phyloP scores from a whole-genome alignment of 2,329 filamentous ascomycete genomes.

The Cladosporium sp. region DNA sequence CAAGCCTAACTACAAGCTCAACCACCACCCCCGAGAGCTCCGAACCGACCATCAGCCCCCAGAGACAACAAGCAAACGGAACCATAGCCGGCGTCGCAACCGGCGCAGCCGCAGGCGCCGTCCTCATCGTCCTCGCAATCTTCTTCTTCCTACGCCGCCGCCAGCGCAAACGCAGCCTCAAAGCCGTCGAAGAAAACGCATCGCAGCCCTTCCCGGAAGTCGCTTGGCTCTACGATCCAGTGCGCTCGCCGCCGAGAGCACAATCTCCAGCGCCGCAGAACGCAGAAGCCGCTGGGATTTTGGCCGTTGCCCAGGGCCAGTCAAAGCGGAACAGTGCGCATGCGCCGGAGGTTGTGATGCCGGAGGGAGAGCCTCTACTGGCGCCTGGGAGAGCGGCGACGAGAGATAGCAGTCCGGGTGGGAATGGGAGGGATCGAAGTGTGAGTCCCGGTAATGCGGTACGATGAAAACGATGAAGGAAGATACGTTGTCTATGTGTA shows the following conservation, averaged over 20 bases:
- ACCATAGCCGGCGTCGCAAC: constrained; percentile 28
- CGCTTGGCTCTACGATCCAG: constrained; percentile 27
- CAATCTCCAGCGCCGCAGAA: neutral
- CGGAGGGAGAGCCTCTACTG: constrained; percentile 10
- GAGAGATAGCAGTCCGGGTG: constrained; percentile 12
- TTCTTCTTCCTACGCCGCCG: constrained; percentile 24
- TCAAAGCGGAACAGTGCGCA: constrained; percentile 6
- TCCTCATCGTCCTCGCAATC: constrained; percentile 22
- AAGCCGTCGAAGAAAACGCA: constrained; percentile 3
- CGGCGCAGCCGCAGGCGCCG: constrained; percentile 24
- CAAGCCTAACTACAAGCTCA: constrained; percentile 5
- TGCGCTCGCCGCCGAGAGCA: constrained; percentile 11
- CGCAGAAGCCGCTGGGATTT: neutral
- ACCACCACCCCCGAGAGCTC: constrained; percentile 2
- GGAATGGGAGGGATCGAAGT: neutral
- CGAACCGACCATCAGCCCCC: constrained; percentile 6
- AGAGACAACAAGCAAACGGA: constrained; percentile 23
- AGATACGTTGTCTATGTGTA: neutral
- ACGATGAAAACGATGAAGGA: neutral
- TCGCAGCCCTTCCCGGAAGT: constrained; percentile 23
- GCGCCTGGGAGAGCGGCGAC: constrained; percentile 12
- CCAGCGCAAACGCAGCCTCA: constrained; percentile 19
- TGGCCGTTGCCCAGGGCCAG: neutral
- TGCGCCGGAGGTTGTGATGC: constrained; percentile 15
- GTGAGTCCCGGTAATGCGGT: neutral